These are phyloP conservation scores for Hypoxylon sp. DNA, from an alignment of 2,329 filamentous ascomycete genomes.

Conservation along the genomic window DNA sequence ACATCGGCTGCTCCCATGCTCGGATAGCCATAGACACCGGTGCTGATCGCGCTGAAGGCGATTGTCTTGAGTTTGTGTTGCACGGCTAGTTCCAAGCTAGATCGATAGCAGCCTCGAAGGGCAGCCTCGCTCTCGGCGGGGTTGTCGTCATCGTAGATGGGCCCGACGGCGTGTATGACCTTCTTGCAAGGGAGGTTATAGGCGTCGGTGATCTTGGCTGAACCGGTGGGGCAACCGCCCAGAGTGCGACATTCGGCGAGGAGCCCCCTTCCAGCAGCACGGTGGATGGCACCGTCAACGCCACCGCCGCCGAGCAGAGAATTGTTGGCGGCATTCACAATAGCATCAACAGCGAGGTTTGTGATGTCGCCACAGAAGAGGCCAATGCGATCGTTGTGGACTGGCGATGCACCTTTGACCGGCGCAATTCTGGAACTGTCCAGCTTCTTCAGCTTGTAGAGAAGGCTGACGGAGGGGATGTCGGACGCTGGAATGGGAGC, in stretches of 20 bases:
- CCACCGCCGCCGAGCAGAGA: slow-evolving; percentile 88
- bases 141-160: slow-evolving; percentile 70
- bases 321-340: slow-evolving; percentile 92
- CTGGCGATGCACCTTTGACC: slow-evolving; percentile 44
- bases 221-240: slow-evolving; percentile 79
- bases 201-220: slow-evolving; percentile 84
- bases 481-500: slow-evolving; percentile 60
- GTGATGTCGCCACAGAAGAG: slow-evolving; percentile 86
- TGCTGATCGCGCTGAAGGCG: slow-evolving; percentile 88
- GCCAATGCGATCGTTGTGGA: slow-evolving; percentile 77
- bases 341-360: slow-evolving; percentile 79
- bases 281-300: slow-evolving; percentile 89
- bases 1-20: slow-evolving; percentile 77
- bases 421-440: slow-evolving; percentile 40
- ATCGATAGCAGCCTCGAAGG: slow-evolving; percentile 74
- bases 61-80: slow-evolving; percentile 75
- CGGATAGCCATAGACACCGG: slow-evolving; percentile 91
- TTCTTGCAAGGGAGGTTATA: slow-evolving; percentile 81
- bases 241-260: slow-evolving; percentile 78
- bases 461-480: slow-evolving; percentile 72
- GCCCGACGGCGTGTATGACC: slow-evolving; percentile 92
- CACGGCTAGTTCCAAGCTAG: slow-evolving; percentile 78
- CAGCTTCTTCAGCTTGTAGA: slow-evolving; percentile 73
- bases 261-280: slow-evolving; percentile 79
- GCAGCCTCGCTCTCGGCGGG: slow-evolving; percentile 60